Percentiles rank a stretch among this genome's conserved stretches.
phyloP scores from a whole-genome alignment of 495 filamentous ascomycete species.

The Pyrenula massariospora region DNA sequence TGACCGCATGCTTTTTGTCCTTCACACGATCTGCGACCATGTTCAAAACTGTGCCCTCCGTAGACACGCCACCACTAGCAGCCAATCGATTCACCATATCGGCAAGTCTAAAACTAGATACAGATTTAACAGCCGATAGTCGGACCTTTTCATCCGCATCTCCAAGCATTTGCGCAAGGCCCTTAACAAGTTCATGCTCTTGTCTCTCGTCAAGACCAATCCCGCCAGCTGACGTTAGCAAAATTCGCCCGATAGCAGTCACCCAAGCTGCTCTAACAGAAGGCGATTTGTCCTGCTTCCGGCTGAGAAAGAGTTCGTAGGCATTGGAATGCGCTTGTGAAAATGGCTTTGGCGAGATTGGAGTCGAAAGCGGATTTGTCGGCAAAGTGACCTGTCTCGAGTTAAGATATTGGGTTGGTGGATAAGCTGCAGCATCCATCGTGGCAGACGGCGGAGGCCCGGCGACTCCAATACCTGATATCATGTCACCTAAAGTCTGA shows the following conservation, averaged over 20 bases:
- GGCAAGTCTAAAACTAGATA: constrained; percentile 64
- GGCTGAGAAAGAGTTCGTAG: constrained; percentile 71
- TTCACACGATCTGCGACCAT: constrained; percentile 80
- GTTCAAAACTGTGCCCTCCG: constrained; percentile 57
- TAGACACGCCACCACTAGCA: constrained; percentile 55
- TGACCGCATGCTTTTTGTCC: constrained; percentile 71
- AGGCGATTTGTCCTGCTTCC: constrained; percentile 72
- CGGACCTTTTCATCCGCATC: constrained; percentile 88
- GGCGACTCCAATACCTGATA: constrained; percentile 80
- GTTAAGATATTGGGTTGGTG: constrained; percentile 55
- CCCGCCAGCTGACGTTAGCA: constrained; percentile 72
- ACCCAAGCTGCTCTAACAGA: constrained; percentile 77
- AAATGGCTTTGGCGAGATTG: constrained; percentile 74
- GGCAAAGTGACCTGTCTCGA: constrained; percentile 35
- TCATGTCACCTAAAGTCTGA: constrained; percentile 88
- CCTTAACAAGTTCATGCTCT: constrained; percentile 57
- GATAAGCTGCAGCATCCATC: constrained; percentile 72
- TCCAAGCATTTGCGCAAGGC: constrained; percentile 65
- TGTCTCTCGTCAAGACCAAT: constrained; percentile 71
- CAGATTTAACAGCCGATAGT: constrained; percentile 69
- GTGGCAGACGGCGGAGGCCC: constrained; percentile 62
- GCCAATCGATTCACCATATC: constrained; percentile 75
- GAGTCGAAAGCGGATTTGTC: constrained; percentile 61
- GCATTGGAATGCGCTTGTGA: constrained; percentile 62
- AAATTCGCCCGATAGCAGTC: constrained; percentile 69